Base-by-base conservation (phyloP, 2,329 filamentous ascomycete species). In the Paracorniculantispora psalliotae region DNA sequence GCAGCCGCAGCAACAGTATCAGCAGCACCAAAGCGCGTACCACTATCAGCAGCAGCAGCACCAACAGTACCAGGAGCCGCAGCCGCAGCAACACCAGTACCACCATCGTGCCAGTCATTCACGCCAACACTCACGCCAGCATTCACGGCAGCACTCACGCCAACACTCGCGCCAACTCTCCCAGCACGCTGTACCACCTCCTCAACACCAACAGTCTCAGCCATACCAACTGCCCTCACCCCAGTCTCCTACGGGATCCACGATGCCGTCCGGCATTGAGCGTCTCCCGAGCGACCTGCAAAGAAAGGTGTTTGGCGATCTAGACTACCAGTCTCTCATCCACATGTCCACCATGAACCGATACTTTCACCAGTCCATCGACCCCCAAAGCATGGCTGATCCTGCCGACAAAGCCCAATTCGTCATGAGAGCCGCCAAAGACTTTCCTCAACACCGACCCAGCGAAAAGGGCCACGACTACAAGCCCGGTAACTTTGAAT, bases 291-390 rank as follows among this genome's bases (percentile, higher is more conserved):
- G 53, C 19, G 69, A 73, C 54, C 57, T 76, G 13, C 71, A 72
- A 41, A 62, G 62, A 2, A 69, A 72, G 35, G 65, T 76, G 44
- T 71, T 71, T 55, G 68, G 67, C 5, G 53, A 69, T 26, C 63
- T 76, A n/a, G 73, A 76, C 63, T 76, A 76, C 49, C 71, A 75
- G 61, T 68, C 72, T n/a, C 68, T 76, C 33, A 76, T 76, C 47
- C 67, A 71, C 55, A 65, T 76, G 6, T 76, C 73, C 1, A 71
- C 69, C 23, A 67, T 67, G 64, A 76, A 72, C 59, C 66, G 67
- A 35, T 67, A 70, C 61, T 72, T 75, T 59, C 63, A 74, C 58
- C 66, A 61, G 33, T 61, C 63, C 5, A 66, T 76, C 51, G 63
- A 73, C 28, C 72, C 74, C 2, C 69, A 67, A 49, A 61, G 54